Percentiles rank a stretch among this genome's conserved stretches.
Evolutionary conservation across 345 rosid genomes (phyloP).

Genomic region (Toxicodendron radicans): DNA sequence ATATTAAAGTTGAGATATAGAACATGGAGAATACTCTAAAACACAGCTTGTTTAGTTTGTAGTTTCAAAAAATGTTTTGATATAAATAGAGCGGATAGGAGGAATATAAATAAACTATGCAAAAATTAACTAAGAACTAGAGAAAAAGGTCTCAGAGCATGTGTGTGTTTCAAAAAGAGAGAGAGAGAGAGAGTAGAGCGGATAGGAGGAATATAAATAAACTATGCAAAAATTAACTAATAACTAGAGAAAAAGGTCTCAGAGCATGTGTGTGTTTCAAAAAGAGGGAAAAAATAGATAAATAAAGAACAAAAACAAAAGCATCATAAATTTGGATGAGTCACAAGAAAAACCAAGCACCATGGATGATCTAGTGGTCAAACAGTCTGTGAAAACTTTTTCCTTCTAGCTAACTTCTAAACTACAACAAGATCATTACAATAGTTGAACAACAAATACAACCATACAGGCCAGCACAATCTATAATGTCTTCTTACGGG

Average conservation of each 20-base stretch:
- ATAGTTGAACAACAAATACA: neutral
- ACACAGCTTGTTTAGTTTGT: neutral
- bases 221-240: neutral
- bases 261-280: neutral
- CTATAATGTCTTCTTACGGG: neutral
- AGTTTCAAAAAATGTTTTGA: neutral
- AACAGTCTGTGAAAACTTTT: neutral
- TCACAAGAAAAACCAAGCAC: neutral
- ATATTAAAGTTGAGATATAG: no score
- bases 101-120: neutral
- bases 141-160: neutral
- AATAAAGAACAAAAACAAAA: neutral
- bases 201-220: neutral
- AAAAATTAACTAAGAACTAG: neutral
- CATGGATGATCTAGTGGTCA: neutral
- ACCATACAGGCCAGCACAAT: neutral
- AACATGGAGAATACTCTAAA: neutral
- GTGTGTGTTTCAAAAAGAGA: neutral
- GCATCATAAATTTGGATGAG: neutral
- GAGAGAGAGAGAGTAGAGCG: no score
- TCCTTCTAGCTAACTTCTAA: neutral
- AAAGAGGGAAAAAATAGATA: no score
- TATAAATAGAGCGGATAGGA: neutral
- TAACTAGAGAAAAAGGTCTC: neutral
- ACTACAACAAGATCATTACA: neutral